Evolutionary conservation across 441 rosid species (phyloP).

Genomic region (Adansonia rubrostipa): DNA sequence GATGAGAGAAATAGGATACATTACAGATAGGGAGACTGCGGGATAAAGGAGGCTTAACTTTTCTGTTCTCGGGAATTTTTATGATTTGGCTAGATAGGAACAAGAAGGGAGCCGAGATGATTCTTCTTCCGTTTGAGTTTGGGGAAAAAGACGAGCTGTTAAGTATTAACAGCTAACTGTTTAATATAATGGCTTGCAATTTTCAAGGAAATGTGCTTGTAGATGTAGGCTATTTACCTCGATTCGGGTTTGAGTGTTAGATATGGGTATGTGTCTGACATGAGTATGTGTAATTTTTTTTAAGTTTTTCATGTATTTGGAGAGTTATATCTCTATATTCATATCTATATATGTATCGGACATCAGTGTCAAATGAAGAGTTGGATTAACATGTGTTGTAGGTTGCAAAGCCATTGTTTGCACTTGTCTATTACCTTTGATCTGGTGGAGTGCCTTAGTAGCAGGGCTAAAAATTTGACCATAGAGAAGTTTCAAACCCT

Average conservation of each 20-base stretch:
- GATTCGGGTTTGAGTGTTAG: too few species aligned
- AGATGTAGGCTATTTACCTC: neutral
- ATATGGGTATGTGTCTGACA: too few species aligned
- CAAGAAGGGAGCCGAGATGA: neutral
- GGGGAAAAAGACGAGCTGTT: neutral
- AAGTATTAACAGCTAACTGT: neutral
- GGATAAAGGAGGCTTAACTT: neutral
- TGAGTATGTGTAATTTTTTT: too few species aligned
- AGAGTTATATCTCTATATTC: too few species aligned
- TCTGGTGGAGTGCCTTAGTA: too few species aligned
- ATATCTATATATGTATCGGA: too few species aligned
- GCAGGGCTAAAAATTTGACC: neutral
- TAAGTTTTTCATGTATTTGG: too few species aligned
- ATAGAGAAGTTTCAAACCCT: neutral
- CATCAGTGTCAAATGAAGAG: too few species aligned
- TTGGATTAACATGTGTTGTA: neutral
- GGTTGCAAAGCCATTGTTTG: neutral
- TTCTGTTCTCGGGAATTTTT: neutral
- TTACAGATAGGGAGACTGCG: neutral
- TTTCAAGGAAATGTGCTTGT: constrained; percentile 4
- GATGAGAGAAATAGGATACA: neutral
- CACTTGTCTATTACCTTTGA: too few species aligned
- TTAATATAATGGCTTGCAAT: neutral
- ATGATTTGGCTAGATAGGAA: neutral
- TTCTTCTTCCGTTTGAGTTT: neutral